Evolutionary conservation across 2,329 filamentous ascomycete species (phyloP).

Genomic region (Sarocladiaceae sp.): DNA sequence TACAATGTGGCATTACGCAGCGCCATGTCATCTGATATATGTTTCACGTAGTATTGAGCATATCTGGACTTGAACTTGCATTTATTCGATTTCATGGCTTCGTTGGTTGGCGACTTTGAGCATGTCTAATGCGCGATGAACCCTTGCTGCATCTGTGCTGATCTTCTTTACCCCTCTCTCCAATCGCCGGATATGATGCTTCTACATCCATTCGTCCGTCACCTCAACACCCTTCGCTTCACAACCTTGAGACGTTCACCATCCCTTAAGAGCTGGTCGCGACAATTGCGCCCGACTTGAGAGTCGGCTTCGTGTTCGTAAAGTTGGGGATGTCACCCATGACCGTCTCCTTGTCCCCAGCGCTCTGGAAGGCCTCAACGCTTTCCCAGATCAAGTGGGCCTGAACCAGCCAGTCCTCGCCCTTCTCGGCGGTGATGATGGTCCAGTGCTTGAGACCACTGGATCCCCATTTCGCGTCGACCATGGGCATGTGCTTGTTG

Average conservation of each 20-base stretch:
- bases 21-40: no score
- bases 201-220: no score
- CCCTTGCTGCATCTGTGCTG: no score
- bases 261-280: neutral
- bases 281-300: neutral
- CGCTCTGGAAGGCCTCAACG: slow-evolving; percentile 19
- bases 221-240: no score
- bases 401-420: slow-evolving; percentile 20
- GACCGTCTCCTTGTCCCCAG: slow-evolving; percentile 14
- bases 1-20: neutral
- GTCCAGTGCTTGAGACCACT: slow-evolving; percentile 34
- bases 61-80: no score
- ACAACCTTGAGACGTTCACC: no score
- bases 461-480: slow-evolving; percentile 30
- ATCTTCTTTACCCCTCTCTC: no score
- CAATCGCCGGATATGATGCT: no score
- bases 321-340: slow-evolving; percentile 30
- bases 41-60: no score
- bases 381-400: slow-evolving; percentile 26
- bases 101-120: neutral
- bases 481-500: slow-evolving; percentile 40
- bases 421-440: slow-evolving; percentile 22
- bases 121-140: neutral
- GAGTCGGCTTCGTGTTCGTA: slow-evolving; percentile 18
- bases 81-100: no score